phyloP scores from a whole-genome alignment of 2,329 filamentous ascomycete species.

The Thelonectria discophora region DNA sequence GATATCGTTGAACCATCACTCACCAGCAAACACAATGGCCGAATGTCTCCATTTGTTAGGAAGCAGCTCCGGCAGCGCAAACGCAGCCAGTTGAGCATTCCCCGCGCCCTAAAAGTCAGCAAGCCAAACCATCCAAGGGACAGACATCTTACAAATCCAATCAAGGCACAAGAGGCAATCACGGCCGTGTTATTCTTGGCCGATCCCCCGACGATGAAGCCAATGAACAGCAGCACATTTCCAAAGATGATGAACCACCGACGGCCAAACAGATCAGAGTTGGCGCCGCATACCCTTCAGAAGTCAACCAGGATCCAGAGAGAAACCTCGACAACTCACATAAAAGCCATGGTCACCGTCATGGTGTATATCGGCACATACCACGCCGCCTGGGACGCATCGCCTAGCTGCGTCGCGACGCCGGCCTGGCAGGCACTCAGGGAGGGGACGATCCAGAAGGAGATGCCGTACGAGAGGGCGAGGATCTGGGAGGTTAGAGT shows the following conservation, averaged over 20 bases:
- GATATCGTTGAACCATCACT: not conserved
- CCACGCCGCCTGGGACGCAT: constrained; percentile 45
- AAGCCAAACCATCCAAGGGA: not conserved
- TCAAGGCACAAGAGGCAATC: constrained; percentile 51
- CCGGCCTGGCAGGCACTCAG: constrained; percentile 43
- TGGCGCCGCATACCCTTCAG: constrained; percentile 48
- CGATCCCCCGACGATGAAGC: constrained; percentile 44
- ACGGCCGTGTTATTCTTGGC: constrained; percentile 51
- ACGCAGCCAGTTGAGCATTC: constrained; percentile 55
- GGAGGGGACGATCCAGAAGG: constrained; percentile 51
- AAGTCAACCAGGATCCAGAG: not conserved
- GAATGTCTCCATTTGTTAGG: constrained; percentile 60
- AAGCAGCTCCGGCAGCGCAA: constrained; percentile 57
- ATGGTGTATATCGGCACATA: constrained; percentile 51
- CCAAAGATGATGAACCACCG: constrained; percentile 26
- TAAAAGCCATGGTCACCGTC: constrained; percentile 53
- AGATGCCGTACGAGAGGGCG: constrained; percentile 48
- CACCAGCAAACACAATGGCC: constrained; percentile 51
- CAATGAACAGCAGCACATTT: constrained; percentile 24
- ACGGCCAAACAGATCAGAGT: constrained; percentile 58
- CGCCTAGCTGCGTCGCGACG: constrained; percentile 48
- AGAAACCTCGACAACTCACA: constrained; percentile 27
- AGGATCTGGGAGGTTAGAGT: constrained; percentile 40
- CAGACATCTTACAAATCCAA: constrained; percentile 47
- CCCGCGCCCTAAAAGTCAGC: constrained; percentile 45